Conservation (phyloP, 352 stramenopile species). For the Phytophthora aleatoria region DNA sequence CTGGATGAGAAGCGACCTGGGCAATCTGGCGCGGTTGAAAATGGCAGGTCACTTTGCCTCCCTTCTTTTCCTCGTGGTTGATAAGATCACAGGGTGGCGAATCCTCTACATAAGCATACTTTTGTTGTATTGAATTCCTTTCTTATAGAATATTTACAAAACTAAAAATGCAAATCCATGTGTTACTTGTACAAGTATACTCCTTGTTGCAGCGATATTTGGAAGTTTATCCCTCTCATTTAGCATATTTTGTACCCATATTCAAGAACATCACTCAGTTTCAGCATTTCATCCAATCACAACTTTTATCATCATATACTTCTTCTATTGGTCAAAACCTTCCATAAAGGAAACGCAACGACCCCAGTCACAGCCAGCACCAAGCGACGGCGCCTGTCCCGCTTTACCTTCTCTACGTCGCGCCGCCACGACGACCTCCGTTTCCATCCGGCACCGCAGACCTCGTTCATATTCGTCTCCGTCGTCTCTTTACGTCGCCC, state of each 20-base stretch:
- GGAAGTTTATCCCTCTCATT: not conserved
- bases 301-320: not conserved
- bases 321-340: slow-evolving; percentile 19
- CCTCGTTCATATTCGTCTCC: not conserved
- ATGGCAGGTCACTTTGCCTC: slow-evolving; percentile 18
- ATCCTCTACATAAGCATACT: slow-evolving; percentile 17
- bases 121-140: not conserved
- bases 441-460: not conserved
- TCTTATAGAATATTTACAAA: slow-evolving; percentile 3
- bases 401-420: slow-evolving; percentile 4
- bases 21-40: not conserved
- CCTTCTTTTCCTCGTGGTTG: slow-evolving; percentile 8
- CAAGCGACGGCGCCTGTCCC: slow-evolving; percentile 25
- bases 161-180: not conserved
- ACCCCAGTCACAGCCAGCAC: slow-evolving; percentile 18
- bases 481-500: not conserved
- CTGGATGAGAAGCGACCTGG: slow-evolving; percentile 9
- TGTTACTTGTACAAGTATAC: no score
- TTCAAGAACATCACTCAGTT: slow-evolving; percentile 4
- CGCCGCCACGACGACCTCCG: not conserved
- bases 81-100: slow-evolving; percentile 25
- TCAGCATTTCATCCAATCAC: slow-evolving; percentile 6
- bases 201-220: slow-evolving; percentile 1
- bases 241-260: slow-evolving; percentile 12
- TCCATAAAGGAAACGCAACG: slow-evolving; percentile 9